A percentile compares a stretch with the other conserved stretches of the same genome.
Conservation (phyloP, 768 basidiomycete species). For the Termitomyces sp. region DNA sequence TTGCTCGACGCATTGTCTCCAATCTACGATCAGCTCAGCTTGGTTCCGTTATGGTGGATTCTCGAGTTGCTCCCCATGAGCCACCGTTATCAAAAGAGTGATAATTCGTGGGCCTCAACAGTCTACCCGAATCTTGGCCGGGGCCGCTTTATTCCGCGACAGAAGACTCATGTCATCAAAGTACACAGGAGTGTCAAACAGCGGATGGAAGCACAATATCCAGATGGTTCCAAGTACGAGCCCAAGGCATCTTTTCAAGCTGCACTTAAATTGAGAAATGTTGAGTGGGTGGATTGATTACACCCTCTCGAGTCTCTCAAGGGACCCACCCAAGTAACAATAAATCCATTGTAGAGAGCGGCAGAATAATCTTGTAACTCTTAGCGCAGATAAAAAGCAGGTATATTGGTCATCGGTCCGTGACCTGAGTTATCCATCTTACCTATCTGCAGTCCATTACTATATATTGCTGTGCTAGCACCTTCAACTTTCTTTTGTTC, state of each 20-base stretch:
- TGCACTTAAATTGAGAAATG: constrained; percentile 6
- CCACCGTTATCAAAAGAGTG: constrained; percentile 31
- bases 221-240: constrained; percentile 26
- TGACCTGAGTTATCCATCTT: not conserved
- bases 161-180: constrained; percentile 31
- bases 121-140: constrained; percentile 33
- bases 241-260: constrained; percentile 18
- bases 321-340: too few relatives aligned
- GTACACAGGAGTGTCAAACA: constrained; percentile 49
- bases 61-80: constrained; percentile 52
- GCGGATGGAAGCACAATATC: constrained; percentile 47
- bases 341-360: too few relatives aligned
- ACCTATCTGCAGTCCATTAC: not conserved
- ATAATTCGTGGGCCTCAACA: constrained; percentile 31
- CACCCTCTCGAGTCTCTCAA: too few relatives aligned
- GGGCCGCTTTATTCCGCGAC: constrained; percentile 34
- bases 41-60: constrained; percentile 57
- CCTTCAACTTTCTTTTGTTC: not conserved
- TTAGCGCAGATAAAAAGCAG: not conserved
- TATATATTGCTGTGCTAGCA: not conserved
- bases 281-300: constrained; percentile 15
- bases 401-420: not conserved
- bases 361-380: too few relatives aligned
- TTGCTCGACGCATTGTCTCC: constrained; percentile 51
- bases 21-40: constrained; percentile 53